Evolutionary conservation across 2,329 filamentous ascomycete species (phyloP), one percentile per base, ranked within the genome.

Genomic region (Fusarium albosuccineum): DNA sequence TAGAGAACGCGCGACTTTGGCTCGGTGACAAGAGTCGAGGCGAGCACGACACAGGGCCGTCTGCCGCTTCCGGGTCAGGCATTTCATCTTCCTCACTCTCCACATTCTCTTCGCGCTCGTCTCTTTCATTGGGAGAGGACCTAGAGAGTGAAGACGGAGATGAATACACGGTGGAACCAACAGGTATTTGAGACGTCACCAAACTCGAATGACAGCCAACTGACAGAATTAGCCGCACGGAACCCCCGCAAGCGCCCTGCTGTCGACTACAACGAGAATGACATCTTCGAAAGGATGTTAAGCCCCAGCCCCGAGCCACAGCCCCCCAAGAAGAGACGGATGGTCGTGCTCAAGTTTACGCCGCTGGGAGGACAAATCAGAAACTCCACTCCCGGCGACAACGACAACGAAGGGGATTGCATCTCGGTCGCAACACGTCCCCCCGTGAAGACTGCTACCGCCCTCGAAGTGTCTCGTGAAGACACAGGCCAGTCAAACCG

Each of bases 1-100:
- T 64, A 1, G 33, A 29, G 2, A 46, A 60, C 3, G 62, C 60
- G 1, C 4, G 10, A 13, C 27, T 46, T 2, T 64, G 62, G 60
- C 17, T 64, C 3, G 11, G 29, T 3, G 60, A 60, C 1, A 53
- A 22, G 17, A 22, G 17, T 22, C 17, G 17, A 22, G 17, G 17
- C 4, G 17, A 22, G 17, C 17, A 22, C 3, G 4, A 22, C 17
- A 22, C 17, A 22, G 17, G 17, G 17, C 17, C 17, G 17, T 22
- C 17, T 22, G 17, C 17, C 17, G 17, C 17, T 4, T 22, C 17
- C 17, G 17, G 17, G 17, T 22, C 17, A 22, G 17, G 17, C 17
- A 22, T 22, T 22, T 22, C 17, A 22, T 22, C 17, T 22, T 22
- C 17, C 4, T 22, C 17, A 4, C 33, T 36, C 9, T 36, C 33